Conservation (phyloP, 306 rosid genomes). For the Alnus rubra region DNA sequence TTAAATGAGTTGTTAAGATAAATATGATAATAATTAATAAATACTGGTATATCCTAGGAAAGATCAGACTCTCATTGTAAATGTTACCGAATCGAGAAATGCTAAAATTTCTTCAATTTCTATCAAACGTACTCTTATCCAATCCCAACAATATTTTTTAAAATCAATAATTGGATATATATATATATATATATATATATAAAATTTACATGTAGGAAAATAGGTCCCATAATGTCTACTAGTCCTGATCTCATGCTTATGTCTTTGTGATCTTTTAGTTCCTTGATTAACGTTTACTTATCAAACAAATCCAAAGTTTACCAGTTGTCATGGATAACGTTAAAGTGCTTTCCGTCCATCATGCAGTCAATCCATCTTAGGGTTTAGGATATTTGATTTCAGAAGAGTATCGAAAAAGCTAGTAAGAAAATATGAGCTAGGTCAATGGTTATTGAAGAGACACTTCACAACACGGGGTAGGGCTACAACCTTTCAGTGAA, state of each 20-base stretch:
- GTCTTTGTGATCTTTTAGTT: not conserved
- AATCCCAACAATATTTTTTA: no score
- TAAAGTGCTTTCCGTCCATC: constrained; percentile 28
- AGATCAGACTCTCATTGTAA: not conserved
- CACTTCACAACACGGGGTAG: not conserved
- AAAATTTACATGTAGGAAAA: no score
- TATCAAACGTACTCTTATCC: no score
- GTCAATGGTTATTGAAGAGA: constrained; percentile 20
- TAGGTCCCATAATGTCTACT: not conserved
- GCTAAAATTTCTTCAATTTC: no score
- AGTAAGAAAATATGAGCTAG: constrained; percentile 10
- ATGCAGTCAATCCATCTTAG: constrained; percentile 22
- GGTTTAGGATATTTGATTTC: not conserved
- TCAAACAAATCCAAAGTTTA: constrained; percentile 10
- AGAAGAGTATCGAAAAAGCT: no score
- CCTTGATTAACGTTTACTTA: not conserved
- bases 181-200: no score
- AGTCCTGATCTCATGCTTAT: not conserved
- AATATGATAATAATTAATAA: no score
- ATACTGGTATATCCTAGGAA: no score
- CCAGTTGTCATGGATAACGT: constrained; percentile 28
- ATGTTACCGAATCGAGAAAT: not conserved
- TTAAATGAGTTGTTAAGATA: no score
- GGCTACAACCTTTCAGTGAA: constrained; percentile 20
- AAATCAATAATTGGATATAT: no score